A percentile compares a stretch with the other conserved stretches of the same genome.
Conservation (phyloP, 1,284 basidiomycete genomes). For the Sutorius eximius region DNA sequence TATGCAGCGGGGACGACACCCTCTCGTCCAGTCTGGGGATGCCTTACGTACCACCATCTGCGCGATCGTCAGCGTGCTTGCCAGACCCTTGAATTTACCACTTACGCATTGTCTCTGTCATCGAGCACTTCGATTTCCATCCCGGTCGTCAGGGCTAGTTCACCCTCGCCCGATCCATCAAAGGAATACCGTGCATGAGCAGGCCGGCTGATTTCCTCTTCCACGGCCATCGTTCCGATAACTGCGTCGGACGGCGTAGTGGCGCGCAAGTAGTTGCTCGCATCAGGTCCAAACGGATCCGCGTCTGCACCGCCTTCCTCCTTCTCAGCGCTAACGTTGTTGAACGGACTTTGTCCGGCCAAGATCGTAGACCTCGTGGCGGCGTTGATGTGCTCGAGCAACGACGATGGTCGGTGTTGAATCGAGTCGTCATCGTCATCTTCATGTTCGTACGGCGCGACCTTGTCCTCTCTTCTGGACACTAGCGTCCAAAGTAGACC, state of each 20-base stretch:
- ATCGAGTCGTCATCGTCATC: slow-evolving; percentile 76
- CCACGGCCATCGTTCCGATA: slow-evolving; percentile 53
- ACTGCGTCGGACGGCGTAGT: slow-evolving; percentile 77
- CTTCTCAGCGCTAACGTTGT: slow-evolving; percentile 48
- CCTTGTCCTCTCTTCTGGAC: slow-evolving; percentile 71
- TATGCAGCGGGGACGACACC: slow-evolving; percentile 90
- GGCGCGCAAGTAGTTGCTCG: slow-evolving; percentile 69
- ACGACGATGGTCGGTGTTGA: slow-evolving; percentile 73
- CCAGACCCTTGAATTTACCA: slow-evolving; percentile 20
- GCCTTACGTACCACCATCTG: slow-evolving; percentile 92
- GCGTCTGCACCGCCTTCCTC: slow-evolving; percentile 42
- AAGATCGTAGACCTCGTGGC: slow-evolving; percentile 79
- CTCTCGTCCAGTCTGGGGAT: slow-evolving; percentile 73
- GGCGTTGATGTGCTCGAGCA: slow-evolving; percentile 86
- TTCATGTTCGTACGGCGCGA: slow-evolving; percentile 59
- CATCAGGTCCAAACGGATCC: slow-evolving; percentile 66
- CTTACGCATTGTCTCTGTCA: slow-evolving; percentile 77
- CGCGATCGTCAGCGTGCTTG: slow-evolving; percentile 5
- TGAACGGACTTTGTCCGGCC: slow-evolving; percentile 53
- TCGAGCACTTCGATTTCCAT: slow-evolving; percentile 74
- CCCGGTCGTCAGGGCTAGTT: slow-evolving; percentile 68
- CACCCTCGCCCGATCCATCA: slow-evolving; percentile 74
- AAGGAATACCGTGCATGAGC: slow-evolving; percentile 80
- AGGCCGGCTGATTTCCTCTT: slow-evolving; percentile 67
- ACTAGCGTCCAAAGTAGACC: slow-evolving; percentile 90